phyloP scores from a whole-genome alignment of 306 rosid species.

The Rosa rugosa region DNA sequence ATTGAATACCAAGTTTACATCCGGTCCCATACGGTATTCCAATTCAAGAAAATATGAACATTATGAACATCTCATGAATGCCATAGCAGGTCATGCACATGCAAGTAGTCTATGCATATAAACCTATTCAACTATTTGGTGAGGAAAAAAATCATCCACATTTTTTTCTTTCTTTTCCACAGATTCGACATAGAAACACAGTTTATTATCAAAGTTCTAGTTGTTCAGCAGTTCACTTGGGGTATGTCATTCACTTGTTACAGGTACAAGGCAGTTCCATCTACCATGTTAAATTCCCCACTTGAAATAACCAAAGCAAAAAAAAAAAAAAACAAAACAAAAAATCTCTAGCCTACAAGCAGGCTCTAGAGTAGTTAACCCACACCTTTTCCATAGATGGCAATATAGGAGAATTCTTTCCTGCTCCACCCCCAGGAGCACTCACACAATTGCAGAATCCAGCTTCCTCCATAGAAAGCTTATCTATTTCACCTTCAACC shows the following conservation, averaged over 20 bases:
- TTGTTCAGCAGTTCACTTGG: not conserved
- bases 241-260: too few relatives aligned
- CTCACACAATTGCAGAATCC: conserved; percentile 87
- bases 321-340: not conserved
- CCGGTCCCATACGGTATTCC: not conserved
- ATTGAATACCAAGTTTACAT: too few relatives aligned
- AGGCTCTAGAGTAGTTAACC: not conserved
- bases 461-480: conserved; percentile 93
- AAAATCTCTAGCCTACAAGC: not conserved
- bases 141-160: not conserved
- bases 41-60: not conserved
- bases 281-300: not conserved
- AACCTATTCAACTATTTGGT: not conserved
- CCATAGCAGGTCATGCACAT: not conserved
- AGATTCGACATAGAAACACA: not conserved
- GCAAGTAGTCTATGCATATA: not conserved
- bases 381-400: conserved; percentile 75
- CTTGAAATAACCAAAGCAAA: not conserved
- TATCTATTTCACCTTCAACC: conserved; percentile 96
- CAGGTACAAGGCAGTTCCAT: not conserved
- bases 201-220: not conserved
- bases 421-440: conserved; percentile 87
- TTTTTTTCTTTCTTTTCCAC: not conserved
- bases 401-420: conserved; percentile 58
- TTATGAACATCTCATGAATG: not conserved